Conservation (phyloP, 2,329 filamentous ascomycete species). For the Gnomoniopsis smithogilvyi region DNA sequence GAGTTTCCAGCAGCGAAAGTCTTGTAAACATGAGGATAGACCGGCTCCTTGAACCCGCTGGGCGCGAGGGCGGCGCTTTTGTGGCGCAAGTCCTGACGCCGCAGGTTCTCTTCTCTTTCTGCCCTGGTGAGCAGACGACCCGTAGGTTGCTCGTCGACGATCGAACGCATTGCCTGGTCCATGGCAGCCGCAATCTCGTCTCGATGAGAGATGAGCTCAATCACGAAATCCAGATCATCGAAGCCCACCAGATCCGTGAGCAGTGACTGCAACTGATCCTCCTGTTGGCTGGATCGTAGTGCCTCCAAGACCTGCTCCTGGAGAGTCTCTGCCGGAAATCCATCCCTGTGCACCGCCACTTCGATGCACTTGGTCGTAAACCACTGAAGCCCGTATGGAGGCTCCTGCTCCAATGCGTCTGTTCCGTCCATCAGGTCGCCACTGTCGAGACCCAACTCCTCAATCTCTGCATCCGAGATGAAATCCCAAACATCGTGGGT, state of each 20-base stretch:
- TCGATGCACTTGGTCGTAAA: slow-evolving; percentile 63
- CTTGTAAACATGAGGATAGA: slow-evolving; percentile 94
- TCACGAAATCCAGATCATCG: slow-evolving; percentile 89
- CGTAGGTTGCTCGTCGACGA: slow-evolving; percentile 20
- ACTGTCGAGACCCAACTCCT: slow-evolving; percentile 49
- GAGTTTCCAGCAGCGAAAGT: slow-evolving; percentile 81
- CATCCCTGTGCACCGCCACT: slow-evolving; percentile 64
- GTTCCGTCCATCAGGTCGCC: slow-evolving; percentile 33
- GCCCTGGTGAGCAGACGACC: slow-evolving; percentile 66
- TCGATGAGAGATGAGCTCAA: slow-evolving; percentile 80
- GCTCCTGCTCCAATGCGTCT: slow-evolving; percentile 23
- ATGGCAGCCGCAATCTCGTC: slow-evolving; percentile 56
- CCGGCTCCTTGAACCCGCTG: slow-evolving; percentile 66
- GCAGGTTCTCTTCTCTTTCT: slow-evolving; percentile 76
- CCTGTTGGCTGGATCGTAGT: slow-evolving; percentile 62
- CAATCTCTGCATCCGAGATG: slow-evolving; percentile 72
- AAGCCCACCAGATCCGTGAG: slow-evolving; percentile 90
- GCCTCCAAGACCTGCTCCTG: slow-evolving; percentile 74
- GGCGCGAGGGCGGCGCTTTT: slow-evolving; percentile 72
- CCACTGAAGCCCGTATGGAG: slow-evolving; percentile 63
- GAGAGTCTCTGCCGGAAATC: slow-evolving; percentile 66
- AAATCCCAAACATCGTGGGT: slow-evolving; percentile 91
- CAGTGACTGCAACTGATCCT: slow-evolving; percentile 88
- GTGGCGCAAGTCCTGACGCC: slow-evolving; percentile 74
- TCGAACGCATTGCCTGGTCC: slow-evolving; percentile 30